Conservation (phyloP, 192 early-diverging fungal species). For the Borealophlyctis nickersoniae region DNA sequence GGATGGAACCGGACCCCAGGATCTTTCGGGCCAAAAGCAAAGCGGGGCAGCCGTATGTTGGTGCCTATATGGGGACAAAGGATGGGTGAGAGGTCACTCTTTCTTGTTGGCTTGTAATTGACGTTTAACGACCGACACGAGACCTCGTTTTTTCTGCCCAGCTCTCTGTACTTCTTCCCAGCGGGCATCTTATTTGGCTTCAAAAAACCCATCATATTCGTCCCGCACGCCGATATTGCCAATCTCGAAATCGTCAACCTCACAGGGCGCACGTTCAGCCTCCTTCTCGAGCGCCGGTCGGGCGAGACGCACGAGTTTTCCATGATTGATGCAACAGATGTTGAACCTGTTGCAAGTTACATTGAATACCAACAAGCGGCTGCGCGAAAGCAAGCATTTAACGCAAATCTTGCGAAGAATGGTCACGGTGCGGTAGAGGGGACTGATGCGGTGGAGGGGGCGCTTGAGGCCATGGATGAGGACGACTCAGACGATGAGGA, state of each 20-base stretch:
- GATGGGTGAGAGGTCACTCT: slow-evolving; percentile 1
- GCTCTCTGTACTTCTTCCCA: slow-evolving; percentile 39
- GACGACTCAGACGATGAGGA: slow-evolving; percentile 25
- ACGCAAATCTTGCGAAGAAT: background rate
- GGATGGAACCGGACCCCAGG: slow-evolving; percentile 5
- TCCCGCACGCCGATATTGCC: slow-evolving; percentile 32
- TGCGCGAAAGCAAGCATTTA: background rate
- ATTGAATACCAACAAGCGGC: slow-evolving; percentile 7
- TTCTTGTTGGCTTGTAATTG: background rate
- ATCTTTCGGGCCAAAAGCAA: background rate
- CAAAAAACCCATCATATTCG: slow-evolving; percentile 51
- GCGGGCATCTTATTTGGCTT: slow-evolving; percentile 51
- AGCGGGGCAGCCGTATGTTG: background rate
- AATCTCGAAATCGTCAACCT: slow-evolving; percentile 21
- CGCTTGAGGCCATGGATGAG: background rate
- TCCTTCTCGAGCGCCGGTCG: background rate
- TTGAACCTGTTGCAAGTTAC: background rate
- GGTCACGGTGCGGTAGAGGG: background rate
- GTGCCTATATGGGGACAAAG: slow-evolving; percentile 9
- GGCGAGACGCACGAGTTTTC: slow-evolving; percentile 8
- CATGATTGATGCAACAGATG: background rate
- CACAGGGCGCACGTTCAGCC: slow-evolving; percentile 1
- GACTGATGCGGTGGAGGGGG: background rate
- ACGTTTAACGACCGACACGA: background rate
- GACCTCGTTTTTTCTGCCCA: background rate